phyloP scores from a whole-genome alignment of 164 flowering plant genomes.

The Kalanchoe fedtschenkoi region DNA sequence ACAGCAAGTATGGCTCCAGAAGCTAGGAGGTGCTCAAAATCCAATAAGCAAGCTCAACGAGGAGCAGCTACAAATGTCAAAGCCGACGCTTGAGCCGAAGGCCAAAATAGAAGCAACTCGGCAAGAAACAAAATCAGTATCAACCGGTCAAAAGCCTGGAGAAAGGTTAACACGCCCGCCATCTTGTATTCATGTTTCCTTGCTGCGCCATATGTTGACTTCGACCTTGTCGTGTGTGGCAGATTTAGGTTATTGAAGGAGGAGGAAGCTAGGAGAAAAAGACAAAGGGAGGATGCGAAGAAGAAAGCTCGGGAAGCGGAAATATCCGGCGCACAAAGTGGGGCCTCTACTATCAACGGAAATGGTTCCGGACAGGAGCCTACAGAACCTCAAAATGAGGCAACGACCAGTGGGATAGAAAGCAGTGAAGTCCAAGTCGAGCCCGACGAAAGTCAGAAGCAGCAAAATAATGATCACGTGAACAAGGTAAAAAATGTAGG shows the following conservation, averaged over 20 bases:
- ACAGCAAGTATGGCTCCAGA: slow-evolving; percentile 88
- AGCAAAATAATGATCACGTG: not conserved
- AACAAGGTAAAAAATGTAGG: not conserved
- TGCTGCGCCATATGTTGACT: not conserved
- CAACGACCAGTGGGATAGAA: not conserved
- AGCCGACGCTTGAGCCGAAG: slow-evolving; percentile 20
- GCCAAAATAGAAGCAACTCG: slow-evolving; percentile 13
- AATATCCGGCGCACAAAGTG: slow-evolving; percentile 9
- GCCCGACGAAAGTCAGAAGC: not conserved
- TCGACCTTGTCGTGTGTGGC: slow-evolving; percentile 11
- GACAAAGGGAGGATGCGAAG: slow-evolving; percentile 56
- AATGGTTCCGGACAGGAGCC: not conserved
- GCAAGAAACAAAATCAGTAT: slow-evolving; percentile 26
- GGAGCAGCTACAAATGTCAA: slow-evolving; percentile 22
- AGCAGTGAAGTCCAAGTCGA: not conserved
- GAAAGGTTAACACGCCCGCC: slow-evolving; percentile 43
- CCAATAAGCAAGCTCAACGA: slow-evolving; percentile 28
- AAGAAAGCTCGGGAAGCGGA: slow-evolving; percentile 36
- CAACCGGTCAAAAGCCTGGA: slow-evolving; percentile 62
- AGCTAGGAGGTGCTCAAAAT: slow-evolving; percentile 73
- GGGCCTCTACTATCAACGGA: not conserved
- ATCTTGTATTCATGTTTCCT: not conserved
- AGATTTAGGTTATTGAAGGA: slow-evolving; percentile 86
- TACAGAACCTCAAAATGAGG: not conserved
- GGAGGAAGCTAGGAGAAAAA: slow-evolving; percentile 62